Percentiles rank a stretch among this genome's conserved stretches.
Evolutionary conservation across 805 yeast species (phyloP).

Genomic region (Metschnikowia gruessii): DNA sequence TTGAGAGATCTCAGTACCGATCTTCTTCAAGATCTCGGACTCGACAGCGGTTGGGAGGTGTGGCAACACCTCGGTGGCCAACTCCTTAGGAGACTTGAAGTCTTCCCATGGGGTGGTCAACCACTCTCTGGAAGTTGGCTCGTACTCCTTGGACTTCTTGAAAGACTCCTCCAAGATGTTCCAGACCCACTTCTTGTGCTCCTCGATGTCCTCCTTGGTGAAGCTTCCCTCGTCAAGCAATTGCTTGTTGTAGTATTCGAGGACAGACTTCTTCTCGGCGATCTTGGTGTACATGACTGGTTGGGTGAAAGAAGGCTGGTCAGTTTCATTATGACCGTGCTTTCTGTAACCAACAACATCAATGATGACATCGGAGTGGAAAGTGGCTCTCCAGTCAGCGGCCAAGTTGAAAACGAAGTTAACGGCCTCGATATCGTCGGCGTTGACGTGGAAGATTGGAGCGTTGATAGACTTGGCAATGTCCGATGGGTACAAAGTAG

Average conservation of each 20-base stretch:
- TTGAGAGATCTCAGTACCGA: conserved; percentile 75
- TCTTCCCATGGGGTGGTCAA: conserved; percentile 98
- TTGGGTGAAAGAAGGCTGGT: conserved; percentile 98
- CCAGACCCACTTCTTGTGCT: conserved; percentile 99
- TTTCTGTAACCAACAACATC: conserved; percentile 98
- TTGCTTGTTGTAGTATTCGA: conserved; percentile 80
- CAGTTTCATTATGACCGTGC: conserved; percentile 99
- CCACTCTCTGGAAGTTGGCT: conserved; percentile 95
- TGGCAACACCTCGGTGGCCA: conserved; percentile 92
- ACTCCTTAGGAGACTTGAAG: conserved; percentile 95
- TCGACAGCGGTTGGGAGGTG: conserved; percentile 93
- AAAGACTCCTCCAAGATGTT: conserved; percentile 86
- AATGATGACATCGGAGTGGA: conserved; percentile 93
- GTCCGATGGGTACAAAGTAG: conserved; percentile 97
- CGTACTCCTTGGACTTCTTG: conserved; percentile 81
- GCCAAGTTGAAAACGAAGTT: conserved; percentile 92
- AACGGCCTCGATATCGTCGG: conserved; percentile 94
- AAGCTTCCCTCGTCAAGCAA: conserved; percentile 84
- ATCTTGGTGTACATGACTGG: conserved; percentile 95
- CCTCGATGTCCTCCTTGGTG: conserved; percentile 84
- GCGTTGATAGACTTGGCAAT: conserved; percentile 95
- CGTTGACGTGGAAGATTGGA: conserved; percentile 98
- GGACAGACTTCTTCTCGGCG: conserved; percentile 82
- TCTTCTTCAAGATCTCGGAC: conserved; percentile 63
- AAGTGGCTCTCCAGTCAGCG: conserved; percentile 97